These are phyloP conservation scores for Eimeria brunetti DNA, from an alignment of 169 alveolate species.

Conservation along the genomic window DNA sequence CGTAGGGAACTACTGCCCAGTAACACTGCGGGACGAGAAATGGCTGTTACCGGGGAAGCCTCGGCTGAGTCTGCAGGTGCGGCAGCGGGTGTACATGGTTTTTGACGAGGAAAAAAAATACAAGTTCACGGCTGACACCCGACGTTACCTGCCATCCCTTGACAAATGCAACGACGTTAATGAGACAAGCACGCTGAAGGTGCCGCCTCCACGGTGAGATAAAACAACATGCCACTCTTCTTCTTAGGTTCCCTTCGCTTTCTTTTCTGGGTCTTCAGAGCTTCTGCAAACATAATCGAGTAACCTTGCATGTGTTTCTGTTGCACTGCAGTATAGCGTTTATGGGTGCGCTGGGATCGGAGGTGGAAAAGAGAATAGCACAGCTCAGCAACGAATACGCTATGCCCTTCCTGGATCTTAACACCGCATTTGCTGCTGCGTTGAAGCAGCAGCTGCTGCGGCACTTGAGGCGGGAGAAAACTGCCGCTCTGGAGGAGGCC, in stretches of 20 bases:
- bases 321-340: constrained; percentile 33
- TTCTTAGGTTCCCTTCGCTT: background rate
- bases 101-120: constrained; percentile 34
- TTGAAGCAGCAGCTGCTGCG: constrained; percentile 13
- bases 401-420: constrained; percentile 31
- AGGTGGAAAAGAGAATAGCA: constrained; percentile 36
- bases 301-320: background rate
- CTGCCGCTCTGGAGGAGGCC: constrained; percentile 48
- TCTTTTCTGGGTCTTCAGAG: background rate
- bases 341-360: constrained; percentile 55
- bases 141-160: constrained; percentile 53
- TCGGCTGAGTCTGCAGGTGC: constrained; percentile 61
- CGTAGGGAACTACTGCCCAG: constrained; percentile 76
- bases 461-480: constrained; percentile 39
- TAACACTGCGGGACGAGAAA: constrained; percentile 68
- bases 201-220: constrained; percentile 69
- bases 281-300: background rate
- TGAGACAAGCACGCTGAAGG: constrained; percentile 43
- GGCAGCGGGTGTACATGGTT: constrained; percentile 68
- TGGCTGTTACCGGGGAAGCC: constrained; percentile 78
- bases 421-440: constrained; percentile 21
- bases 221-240: background rate
- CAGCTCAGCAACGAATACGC: constrained; percentile 49
- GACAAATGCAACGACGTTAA: constrained; percentile 46
- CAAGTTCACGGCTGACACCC: constrained; percentile 60